Evolutionary conservation across 805 yeast species (phyloP), one percentile per base, ranked within the genome.

Genomic region (Saccharomycopsis vini): DNA sequence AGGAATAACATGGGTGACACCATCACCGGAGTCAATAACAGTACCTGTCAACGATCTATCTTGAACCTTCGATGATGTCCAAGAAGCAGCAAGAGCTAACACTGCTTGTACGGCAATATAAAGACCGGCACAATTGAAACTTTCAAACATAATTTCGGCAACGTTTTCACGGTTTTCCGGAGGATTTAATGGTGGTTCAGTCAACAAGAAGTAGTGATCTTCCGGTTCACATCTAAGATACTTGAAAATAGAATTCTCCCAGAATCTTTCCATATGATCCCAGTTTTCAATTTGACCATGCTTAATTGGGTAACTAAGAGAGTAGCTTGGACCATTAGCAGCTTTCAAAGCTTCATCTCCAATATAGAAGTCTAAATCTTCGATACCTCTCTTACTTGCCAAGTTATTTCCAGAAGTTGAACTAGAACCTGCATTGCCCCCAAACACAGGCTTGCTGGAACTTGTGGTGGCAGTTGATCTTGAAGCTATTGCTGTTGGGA

Each of bases 41-140:
- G 97, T 92, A 63, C 99, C 99, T 5, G 98, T 92, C 55, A 92
- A 71, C 1, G 97, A 87, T 63, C 97, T 79, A 59, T 90, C 98
- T 49, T 79, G 81, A 24, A 88, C 97, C 61, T 92, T 92, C 15
- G 95, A 79, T 12, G 95, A 85, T 4, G 98, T 90, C 99, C 99
- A 92, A 5, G 96, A 87, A 1, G 98, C 98, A 5, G 99, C 99
- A 54, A 92, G 72, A 1, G 99, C 99, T 51, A 92, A 71, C 32
- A 92, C 99, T 0, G 99, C 99, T 68, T 92, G 99, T 13, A 92
- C 99, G 12, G 98, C 98, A 59, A 92, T 92, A 66, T 92, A 92
- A 50, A 92, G 71, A 48, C 99, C 99, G 15, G 97, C 97, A 67
- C 99, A 92, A 63, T 92, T 92, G 73, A 92, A 92, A 16, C 95